Evolutionary conservation across 2,329 filamentous ascomycete species (phyloP), one percentile per base, ranked within the genome.

Genomic region (Diaporthe sp.): DNA sequence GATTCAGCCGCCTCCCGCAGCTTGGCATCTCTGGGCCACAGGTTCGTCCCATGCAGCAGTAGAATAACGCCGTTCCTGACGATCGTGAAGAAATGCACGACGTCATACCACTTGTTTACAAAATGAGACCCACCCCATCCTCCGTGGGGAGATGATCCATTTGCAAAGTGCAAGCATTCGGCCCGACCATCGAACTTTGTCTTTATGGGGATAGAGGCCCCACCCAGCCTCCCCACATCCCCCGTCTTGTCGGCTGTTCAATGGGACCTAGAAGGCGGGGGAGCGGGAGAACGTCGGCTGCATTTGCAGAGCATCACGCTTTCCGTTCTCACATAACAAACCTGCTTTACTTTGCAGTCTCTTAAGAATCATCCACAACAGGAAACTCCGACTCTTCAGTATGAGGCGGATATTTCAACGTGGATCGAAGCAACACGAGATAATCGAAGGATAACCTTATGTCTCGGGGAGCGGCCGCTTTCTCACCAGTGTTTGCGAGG

Each of bases 121-220:
- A 58, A 25, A 34, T 25, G 44, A 37, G 53, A 49, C 37, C 70
- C 70, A 61, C 70, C 70, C 70, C 70, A n/a, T 72, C 20, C 28
- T 31, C 42, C 42, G 42, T 65, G 61, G 61, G 42, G 61, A 65
- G 70, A 60, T 34, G 57, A 60, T 58, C 55, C 53, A 44, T 71
- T 37, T n/a, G 12, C 39, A 60, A n/a, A 28, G 22, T 37, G 39
- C 53, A 44, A 61, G 70, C 70, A 72, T 72, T 72, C 70, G 70
- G 70, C 55, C 70, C 70, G 70, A 72, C 47, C 70, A 28, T 31
- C 47, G 13, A 72, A 37, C 42, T 61, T 60, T 49, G 53, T 58
- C 70, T 71, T 5, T 17, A 39, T 49, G 9, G 47, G 65, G 51
- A n/a, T 55, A 42, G 44, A 17, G 47, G 39, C 70, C 39, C 70